Evolutionary conservation across 2,329 filamentous ascomycete genomes (phyloP).

Genomic region (Xylariaceae sp.): DNA sequence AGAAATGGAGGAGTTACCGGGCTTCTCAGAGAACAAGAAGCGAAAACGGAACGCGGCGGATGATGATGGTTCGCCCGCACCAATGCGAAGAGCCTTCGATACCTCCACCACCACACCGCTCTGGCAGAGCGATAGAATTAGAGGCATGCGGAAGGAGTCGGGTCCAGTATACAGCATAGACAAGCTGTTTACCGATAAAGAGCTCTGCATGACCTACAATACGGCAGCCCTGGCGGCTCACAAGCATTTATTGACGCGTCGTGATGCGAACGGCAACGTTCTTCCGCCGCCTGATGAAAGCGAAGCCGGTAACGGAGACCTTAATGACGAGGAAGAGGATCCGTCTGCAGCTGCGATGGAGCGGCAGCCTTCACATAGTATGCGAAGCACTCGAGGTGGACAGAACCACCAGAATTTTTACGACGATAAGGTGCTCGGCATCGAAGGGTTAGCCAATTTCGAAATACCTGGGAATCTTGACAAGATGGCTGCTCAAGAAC

Average conservation of each 20-base stretch:
- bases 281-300: conserved; percentile 56
- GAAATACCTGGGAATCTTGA: conserved; percentile 62
- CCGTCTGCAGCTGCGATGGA: conserved; percentile 61
- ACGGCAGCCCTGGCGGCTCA: conserved; percentile 63
- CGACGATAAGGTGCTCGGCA: conserved; percentile 60
- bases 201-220: conserved; percentile 68
- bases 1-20: conserved; percentile 60
- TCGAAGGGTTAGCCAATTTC: conserved; percentile 63
- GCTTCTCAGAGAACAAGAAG: conserved; percentile 61
- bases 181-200: conserved; percentile 72
- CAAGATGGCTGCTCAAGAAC: conserved; percentile 57
- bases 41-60: conserved; percentile 62
- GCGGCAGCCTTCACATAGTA: conserved; percentile 65
- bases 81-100: conserved; percentile 58
- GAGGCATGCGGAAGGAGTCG: conserved; percentile 56
- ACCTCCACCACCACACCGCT: conserved; percentile 61
- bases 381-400: conserved; percentile 62
- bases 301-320: conserved; percentile 55
- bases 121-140: conserved; percentile 64
- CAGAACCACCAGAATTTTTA: conserved; percentile 54
- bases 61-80: conserved; percentile 65
- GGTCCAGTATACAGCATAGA: conserved; percentile 67
- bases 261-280: conserved; percentile 52
- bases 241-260: conserved; percentile 62
- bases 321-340: conserved; percentile 53